A percentile compares a stretch with the other conserved stretches of the same genome.
Evolutionary conservation across 176 grass and related monocot species (phyloP).

Genomic region (Triticum turgidum): DNA sequence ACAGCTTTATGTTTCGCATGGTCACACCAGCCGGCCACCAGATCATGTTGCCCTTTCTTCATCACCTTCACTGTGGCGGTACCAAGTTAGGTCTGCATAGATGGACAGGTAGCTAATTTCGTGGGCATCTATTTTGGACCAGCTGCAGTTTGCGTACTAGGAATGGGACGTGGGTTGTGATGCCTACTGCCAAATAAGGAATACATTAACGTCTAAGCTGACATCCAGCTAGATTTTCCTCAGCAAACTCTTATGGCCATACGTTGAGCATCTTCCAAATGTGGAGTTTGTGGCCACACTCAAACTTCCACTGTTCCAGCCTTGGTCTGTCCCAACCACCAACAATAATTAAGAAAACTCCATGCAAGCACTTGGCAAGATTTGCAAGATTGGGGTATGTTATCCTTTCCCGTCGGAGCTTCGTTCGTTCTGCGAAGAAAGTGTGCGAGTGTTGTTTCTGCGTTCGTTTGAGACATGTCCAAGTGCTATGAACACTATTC

Average conservation of each 20-base stretch:
- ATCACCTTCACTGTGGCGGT: slow-evolving; percentile 6
- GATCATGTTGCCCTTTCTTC: background rate
- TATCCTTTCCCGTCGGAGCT: no score
- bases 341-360: background rate
- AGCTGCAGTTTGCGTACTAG: background rate
- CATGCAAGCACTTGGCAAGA: background rate
- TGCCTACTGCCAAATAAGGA: slow-evolving; percentile 32
- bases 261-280: background rate
- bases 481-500: no score
- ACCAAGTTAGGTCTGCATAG: slow-evolving; percentile 22
- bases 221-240: background rate
- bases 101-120: slow-evolving; percentile 16
- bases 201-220: slow-evolving; percentile 31
- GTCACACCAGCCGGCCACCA: background rate
- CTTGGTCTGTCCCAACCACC: background rate
- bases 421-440: no score
- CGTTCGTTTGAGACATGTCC: no score
- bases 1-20: background rate
- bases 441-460: no score
- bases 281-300: background rate
- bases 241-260: background rate
- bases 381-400: background rate
- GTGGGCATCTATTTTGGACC: background rate
- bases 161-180: background rate
- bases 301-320: background rate